These are phyloP conservation scores for Platismatia glauca DNA, from an alignment of 495 filamentous ascomycete genomes.

Conservation along the genomic window DNA sequence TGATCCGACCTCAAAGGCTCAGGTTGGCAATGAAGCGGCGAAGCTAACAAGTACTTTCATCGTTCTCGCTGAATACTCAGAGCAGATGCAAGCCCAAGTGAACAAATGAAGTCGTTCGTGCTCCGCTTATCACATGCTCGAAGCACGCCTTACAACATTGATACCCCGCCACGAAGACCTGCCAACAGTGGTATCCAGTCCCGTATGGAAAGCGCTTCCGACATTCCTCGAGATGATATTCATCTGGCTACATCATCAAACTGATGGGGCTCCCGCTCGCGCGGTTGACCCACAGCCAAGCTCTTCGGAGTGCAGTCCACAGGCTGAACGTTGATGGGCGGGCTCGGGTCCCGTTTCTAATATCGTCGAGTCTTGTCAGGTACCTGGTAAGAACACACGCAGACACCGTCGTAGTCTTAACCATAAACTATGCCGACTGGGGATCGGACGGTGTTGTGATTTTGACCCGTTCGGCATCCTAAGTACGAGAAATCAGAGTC, in stretches of 20 bases:
- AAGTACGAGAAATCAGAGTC: conserved; percentile 69
- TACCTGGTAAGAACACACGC: conserved; percentile 57
- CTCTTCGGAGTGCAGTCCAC: conserved; percentile 15
- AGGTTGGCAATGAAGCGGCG: no score
- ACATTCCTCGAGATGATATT: no score
- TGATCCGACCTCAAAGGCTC: no score
- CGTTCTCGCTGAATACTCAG: no score
- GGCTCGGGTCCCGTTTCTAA: conserved; percentile 9
- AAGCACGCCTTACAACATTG: no score
- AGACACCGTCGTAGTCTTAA: conserved; percentile 72
- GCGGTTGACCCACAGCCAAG: conserved; percentile 23
- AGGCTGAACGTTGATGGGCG: conserved; percentile 16
- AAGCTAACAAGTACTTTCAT: no score
- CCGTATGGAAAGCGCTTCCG: no score
- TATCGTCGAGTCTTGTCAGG: conserved; percentile 28
- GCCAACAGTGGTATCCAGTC: no score
- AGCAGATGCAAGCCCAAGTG: no score
- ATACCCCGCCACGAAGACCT: no score
- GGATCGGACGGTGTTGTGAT: conserved; percentile 62
- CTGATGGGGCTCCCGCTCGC: conserved; percentile 19
- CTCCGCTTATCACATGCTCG: no score
- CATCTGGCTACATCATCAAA: conserved; percentile 24
- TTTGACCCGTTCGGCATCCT: conserved; percentile 63
- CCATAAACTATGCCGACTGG: conserved; percentile 68
- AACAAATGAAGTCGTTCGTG: no score